Evolutionary conservation across 495 filamentous ascomycete genomes (phyloP), one percentile per base, ranked within the genome.

Genomic region (Cercophora scortea): DNA sequence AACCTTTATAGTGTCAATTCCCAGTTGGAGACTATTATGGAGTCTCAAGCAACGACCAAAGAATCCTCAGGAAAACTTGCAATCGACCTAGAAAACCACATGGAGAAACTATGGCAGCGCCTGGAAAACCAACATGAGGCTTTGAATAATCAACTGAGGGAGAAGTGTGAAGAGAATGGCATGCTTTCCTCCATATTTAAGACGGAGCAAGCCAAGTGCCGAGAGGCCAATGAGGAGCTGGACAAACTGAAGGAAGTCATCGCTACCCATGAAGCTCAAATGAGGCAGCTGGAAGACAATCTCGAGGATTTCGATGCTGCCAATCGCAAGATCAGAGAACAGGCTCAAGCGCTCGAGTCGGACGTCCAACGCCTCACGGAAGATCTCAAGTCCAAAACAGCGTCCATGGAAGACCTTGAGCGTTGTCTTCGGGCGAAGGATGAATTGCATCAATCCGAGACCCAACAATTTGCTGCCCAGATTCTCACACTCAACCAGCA

Each of bases 71-170:
- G 19, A 8, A 10, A 38, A 33, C 18, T 61, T 19, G 52, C 53
- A 10, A 44, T 39, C 5, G 51, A 51, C 13, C 39, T 65, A 12
- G 49, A 59, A 3, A 38, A 18, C 32, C 53, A 61, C 9, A 50
- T 55, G 36, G 43, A 15, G 15, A 51, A 50, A 35, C 43, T 65
- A 0, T 41, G 48, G 50, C 38, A 58, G 34, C 57, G 52, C 9
- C 48, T 64, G 3, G 52, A 62, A 34, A 39, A 36, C 4, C 55
- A 57, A 32, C 39, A 60, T 17, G 56, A 62, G 6, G 50, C 54
- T 4, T 18, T 66, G 17, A 35, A 17, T 18, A 43, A 51, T 9
- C 56, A 62, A 16, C 41, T 65, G 13, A 45, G 44, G 5, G 43
- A 58, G 9, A 64, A 57, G 38, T 47, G 34, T 10, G 47, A 60